These are phyloP conservation scores for Leccinum imitatum DNA, from an alignment of 768 basidiomycete species.

Conservation along the genomic window DNA sequence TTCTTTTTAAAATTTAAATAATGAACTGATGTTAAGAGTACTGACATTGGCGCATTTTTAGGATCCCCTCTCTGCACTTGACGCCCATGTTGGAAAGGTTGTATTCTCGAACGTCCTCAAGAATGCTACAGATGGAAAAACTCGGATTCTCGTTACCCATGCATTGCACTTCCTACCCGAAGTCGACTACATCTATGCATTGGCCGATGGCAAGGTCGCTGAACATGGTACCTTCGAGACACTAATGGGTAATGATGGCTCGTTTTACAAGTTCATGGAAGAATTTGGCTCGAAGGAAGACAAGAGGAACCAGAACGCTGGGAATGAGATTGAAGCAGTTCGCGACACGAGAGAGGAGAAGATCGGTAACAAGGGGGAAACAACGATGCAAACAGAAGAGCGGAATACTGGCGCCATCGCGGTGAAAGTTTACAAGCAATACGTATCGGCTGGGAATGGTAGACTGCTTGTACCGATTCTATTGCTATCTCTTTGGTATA, in stretches of 20 bases:
- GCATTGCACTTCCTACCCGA: conserved; percentile 78
- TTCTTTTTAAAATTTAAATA: no score
- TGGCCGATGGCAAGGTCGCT: conserved; percentile 73
- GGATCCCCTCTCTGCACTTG: conserved; percentile 85
- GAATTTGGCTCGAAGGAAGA: conserved; percentile 48
- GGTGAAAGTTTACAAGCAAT: conserved; percentile 42
- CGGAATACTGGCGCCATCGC: neutral
- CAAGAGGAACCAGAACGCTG: conserved; percentile 35
- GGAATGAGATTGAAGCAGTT: conserved; percentile 28
- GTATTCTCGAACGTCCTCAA: conserved; percentile 84
- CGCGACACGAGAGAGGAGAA: conserved; percentile 22
- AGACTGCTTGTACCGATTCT: conserved; percentile 63
- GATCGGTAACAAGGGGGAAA: neutral
- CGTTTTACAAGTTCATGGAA: conserved; percentile 71
- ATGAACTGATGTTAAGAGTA: no score
- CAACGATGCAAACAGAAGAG: neutral
- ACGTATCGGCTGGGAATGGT: conserved; percentile 71
- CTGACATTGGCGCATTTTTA: conserved; percentile 20
- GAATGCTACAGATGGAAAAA: conserved; percentile 62
- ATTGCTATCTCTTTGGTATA: conserved; percentile 43
- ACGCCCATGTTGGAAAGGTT: conserved; percentile 87
- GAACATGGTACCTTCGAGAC: conserved; percentile 80
- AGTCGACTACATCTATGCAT: conserved; percentile 81
- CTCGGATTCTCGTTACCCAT: conserved; percentile 40
- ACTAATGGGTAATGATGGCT: conserved; percentile 60